Evolutionary conservation across 2,329 filamentous ascomycete species (phyloP).

Genomic region (Xylariaceae sp.): DNA sequence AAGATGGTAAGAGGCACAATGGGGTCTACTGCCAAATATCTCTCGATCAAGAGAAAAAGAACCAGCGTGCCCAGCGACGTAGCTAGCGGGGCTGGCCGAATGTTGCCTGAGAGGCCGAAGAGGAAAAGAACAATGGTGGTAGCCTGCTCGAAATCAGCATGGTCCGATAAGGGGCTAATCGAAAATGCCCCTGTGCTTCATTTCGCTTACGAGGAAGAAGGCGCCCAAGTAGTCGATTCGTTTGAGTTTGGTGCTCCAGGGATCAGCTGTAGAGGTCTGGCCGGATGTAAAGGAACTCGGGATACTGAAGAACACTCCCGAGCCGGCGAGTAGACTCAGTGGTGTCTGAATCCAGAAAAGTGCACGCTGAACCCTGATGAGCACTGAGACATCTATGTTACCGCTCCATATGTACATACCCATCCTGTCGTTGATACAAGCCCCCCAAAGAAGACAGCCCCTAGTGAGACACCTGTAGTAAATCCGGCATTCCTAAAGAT

Average conservation of each 20-base stretch:
- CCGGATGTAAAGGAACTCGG: slow-evolving; percentile 39
- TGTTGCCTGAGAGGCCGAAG: slow-evolving; percentile 61
- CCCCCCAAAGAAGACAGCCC: slow-evolving; percentile 66
- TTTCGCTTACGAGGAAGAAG: slow-evolving; percentile 50
- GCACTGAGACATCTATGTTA: no score
- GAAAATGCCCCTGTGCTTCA: no score
- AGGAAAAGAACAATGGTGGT: slow-evolving; percentile 67
- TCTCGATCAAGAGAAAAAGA: slow-evolving; percentile 60
- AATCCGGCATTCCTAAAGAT: slow-evolving; percentile 58
- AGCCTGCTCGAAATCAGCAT: slow-evolving; percentile 36
- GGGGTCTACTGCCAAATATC: slow-evolving; percentile 59
- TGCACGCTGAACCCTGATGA: slow-evolving; percentile 44
- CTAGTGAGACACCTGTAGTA: slow-evolving; percentile 66
- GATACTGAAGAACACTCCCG: slow-evolving; percentile 61
- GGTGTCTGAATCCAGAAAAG: slow-evolving; percentile 73
- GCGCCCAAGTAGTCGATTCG: slow-evolving; percentile 74
- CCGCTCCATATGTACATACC: slow-evolving; percentile 50
- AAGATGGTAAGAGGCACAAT: slow-evolving; percentile 71
- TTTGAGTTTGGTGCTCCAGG: slow-evolving; percentile 50
- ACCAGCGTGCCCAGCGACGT: slow-evolving; percentile 49
- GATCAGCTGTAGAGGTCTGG: slow-evolving; percentile 33
- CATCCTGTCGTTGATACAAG: slow-evolving; percentile 63
- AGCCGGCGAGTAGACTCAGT: slow-evolving; percentile 54
- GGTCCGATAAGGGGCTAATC: no score
- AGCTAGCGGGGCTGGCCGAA: slow-evolving; percentile 56